These are phyloP conservation scores for Friedmanniomyces simplex DNA, from an alignment of 495 filamentous ascomycete species.

Conservation along the genomic window DNA sequence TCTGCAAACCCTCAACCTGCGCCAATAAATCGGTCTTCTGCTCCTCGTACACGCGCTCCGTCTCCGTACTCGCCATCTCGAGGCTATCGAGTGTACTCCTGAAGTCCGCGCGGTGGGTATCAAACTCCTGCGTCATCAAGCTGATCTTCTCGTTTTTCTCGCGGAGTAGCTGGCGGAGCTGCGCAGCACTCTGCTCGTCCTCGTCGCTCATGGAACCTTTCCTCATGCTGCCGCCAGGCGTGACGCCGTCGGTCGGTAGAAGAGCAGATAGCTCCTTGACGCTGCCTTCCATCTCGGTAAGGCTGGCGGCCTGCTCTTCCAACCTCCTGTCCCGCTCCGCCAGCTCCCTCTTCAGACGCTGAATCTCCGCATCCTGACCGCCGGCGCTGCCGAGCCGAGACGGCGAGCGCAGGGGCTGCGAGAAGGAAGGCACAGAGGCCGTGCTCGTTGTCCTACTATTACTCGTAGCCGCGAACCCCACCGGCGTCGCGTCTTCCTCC, in stretches of 20 bases:
- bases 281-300: conserved; percentile 78
- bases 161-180: conserved; percentile 68
- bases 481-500: conserved; percentile 40
- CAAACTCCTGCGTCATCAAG: conserved; percentile 87
- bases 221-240: conserved; percentile 29
- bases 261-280: conserved; percentile 64
- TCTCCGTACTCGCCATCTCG: conserved; percentile 92
- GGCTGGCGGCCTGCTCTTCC: conserved; percentile 67
- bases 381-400: conserved; percentile 14
- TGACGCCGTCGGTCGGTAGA: conserved; percentile 30
- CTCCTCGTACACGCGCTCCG: conserved; percentile 94
- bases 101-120: conserved; percentile 91
- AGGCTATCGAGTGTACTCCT: conserved; percentile 92
- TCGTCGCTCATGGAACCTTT: conserved; percentile 37
- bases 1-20: conserved; percentile 71
- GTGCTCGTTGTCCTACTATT: conserved; percentile 22
- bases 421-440: conserved; percentile 18
- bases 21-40: conserved; percentile 80
- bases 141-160: conserved; percentile 97
- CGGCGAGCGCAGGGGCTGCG: conserved; percentile 18
- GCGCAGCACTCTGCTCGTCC: conserved; percentile 67
- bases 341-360: conserved; percentile 55
- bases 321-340: conserved; percentile 79
- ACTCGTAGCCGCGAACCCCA: conserved; percentile 43
- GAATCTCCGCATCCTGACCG: conserved; percentile 51